Evolutionary conservation across 768 basidiomycete species (phyloP).

Genomic region (Hemileccinum rubropunctum): DNA sequence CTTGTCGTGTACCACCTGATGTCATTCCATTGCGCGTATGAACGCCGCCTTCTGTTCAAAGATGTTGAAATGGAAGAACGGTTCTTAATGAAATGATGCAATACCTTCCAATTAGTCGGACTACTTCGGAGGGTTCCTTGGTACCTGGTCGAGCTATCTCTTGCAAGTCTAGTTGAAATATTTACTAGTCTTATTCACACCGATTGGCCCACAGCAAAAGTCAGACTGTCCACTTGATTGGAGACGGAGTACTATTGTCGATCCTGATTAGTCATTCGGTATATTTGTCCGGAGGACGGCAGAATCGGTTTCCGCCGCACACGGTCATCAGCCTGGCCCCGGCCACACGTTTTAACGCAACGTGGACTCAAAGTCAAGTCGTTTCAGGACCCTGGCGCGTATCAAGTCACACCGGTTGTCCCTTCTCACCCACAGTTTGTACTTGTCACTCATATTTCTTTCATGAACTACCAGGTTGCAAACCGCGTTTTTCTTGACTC

Average conservation of each 20-base stretch:
- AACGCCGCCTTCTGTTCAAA: constrained; percentile 14
- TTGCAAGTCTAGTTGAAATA: not conserved
- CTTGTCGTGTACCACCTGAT: not conserved
- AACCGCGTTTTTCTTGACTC: constrained; percentile 35
- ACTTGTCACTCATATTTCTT: constrained; percentile 25
- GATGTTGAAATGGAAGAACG: constrained; percentile 15
- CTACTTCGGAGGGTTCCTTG: not conserved
- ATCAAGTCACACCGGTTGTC: constrained; percentile 24
- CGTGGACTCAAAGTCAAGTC: constrained; percentile 17
- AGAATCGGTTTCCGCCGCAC: constrained; percentile 19
- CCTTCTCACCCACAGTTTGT: constrained; percentile 15
- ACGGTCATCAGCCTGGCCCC: constrained; percentile 1
- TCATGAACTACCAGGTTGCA: constrained; percentile 27
- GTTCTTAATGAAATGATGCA: constrained; percentile 1
- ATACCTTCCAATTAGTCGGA: not conserved
- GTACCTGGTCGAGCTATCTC: constrained; percentile 1
- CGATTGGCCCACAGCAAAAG: too few species aligned
- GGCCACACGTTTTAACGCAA: constrained; percentile 21
- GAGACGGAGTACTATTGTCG: constrained; percentile 9
- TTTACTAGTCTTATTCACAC: too few species aligned
- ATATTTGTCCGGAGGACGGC: constrained; percentile 2
- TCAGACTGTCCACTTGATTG: too few species aligned
- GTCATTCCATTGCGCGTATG: constrained; percentile 9
- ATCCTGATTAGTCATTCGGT: constrained; percentile 26
- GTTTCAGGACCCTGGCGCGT: constrained; percentile 26